Evolutionary conservation across 495 filamentous ascomycete species (phyloP).

Genomic region (Neurospora intermedia): DNA sequence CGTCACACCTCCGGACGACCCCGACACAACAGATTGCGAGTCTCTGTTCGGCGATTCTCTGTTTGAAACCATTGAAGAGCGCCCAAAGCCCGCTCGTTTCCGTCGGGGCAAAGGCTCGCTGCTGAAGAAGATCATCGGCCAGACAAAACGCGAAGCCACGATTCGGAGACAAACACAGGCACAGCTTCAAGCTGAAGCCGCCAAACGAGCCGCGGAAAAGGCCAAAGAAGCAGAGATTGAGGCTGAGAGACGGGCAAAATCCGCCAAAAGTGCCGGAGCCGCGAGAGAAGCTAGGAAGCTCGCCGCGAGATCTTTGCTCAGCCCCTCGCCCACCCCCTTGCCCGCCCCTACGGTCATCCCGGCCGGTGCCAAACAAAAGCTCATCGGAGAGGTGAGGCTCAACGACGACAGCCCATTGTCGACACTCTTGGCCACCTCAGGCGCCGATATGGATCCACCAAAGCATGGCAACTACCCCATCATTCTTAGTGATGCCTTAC

Average conservation of each 20-base stretch:
- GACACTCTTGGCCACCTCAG: slow-evolving; percentile 16
- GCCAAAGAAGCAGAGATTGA: background rate
- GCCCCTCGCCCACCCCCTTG: background rate
- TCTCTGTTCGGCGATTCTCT: background rate
- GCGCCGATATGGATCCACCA: slow-evolving; percentile 35
- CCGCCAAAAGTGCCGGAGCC: background rate
- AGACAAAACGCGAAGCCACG: background rate
- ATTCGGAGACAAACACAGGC: background rate
- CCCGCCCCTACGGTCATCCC: background rate
- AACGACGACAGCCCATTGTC: background rate
- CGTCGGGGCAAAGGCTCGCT: background rate
- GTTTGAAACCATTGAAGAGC: background rate
- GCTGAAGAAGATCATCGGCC: background rate
- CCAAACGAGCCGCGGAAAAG: background rate
- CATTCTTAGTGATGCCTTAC: slow-evolving; percentile 43
- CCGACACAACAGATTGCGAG: background rate
- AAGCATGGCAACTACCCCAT: slow-evolving; percentile 44
- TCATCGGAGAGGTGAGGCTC: background rate
- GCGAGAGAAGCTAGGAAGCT: background rate
- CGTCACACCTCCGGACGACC: background rate
- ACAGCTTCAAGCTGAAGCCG: background rate
- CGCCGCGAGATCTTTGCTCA: background rate
- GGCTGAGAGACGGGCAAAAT: background rate
- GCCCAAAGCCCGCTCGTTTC: background rate
- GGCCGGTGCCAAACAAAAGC: background rate